Evolutionary conservation across 768 basidiomycete species (phyloP), one percentile per base, ranked within the genome.

Genomic region (Baorangia bicolor): DNA sequence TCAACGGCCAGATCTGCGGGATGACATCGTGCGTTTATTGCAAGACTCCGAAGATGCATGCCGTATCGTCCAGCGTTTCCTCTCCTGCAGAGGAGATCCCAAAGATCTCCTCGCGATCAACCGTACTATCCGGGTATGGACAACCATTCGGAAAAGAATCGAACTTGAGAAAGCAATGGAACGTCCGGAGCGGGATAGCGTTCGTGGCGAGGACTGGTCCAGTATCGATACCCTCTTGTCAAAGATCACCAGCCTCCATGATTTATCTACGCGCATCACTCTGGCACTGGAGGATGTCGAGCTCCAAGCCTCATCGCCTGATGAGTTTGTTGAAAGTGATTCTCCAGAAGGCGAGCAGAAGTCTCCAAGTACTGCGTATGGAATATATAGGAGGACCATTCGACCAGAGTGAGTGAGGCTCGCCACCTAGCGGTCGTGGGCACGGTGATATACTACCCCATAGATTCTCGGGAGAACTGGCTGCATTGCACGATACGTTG

Each of bases 21-120:
- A 79, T 34, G 91, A 92, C 63, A 72, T 94, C 18, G 67, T 77
- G 16, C 78, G 76, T 41, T 65, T 77, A 23, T 69, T 95, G 44
- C 75, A 75, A 25, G 75, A 81, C 43, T 72, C 83, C 2, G 90
- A 87, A 62, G 93, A 95, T 66, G 78, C 81, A 4, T 79, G 81
- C 13, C 87, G 93, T 13, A 82, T 92, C 42, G 81, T 90, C 16
- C 93, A 95, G 63, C 84, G 81, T 57, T 88, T 94, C 61, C 69
- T 86, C 3, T 77, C 90, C 13, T 81, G 87, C 2, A 81, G 85
- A 51, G 90, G 89, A 27, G 82, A 83, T 52, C 69, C 81, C 20
- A 77, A 69, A 46, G 93, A 94, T 64, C 76, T 95, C 27, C 68
- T 83, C 12, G 74, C 84, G 2, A 80, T 95, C 38, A 81, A 81